Conservation (phyloP, 331 rosid species). For the Telfairia occidentalis region DNA sequence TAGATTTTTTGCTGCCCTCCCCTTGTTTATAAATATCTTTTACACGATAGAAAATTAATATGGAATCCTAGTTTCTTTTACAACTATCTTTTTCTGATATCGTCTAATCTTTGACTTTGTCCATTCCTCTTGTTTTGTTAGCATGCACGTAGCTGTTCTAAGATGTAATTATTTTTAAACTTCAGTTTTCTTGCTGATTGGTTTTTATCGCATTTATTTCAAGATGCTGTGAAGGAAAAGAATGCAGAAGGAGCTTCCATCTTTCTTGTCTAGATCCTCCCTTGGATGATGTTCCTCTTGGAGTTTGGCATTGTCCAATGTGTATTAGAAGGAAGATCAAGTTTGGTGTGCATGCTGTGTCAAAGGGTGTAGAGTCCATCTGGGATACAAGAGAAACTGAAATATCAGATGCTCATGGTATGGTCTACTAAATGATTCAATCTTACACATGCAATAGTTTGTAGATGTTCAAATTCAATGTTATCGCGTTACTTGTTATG, state of each 20-base stretch:
- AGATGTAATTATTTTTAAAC: neutral
- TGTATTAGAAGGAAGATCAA: conserved; percentile 52
- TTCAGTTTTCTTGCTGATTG: neutral
- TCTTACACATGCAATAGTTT: neutral
- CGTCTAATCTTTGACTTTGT: neutral
- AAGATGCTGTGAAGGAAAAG: conserved; percentile 66
- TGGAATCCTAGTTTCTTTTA: neutral
- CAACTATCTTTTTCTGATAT: neutral
- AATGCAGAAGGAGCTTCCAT: conserved; percentile 49
- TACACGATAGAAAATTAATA: too few species aligned
- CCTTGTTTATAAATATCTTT: too few species aligned
- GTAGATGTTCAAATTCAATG: neutral
- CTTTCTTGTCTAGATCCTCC: conserved; percentile 66
- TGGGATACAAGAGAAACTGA: conserved; percentile 35
- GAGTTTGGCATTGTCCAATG: conserved; percentile 52
- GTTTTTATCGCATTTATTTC: neutral
- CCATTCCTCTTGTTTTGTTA: neutral
- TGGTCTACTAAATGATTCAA: neutral
- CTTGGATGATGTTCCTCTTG: conserved; percentile 37
- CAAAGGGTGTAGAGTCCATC: conserved; percentile 50
- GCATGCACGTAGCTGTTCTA: neutral
- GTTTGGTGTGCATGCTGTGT: conserved; percentile 47
- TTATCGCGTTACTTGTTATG: neutral
- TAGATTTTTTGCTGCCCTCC: too few species aligned
- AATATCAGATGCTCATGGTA: conserved; percentile 36